Conservation (phyloP, 805 yeast genomes). For the Hanseniaspora pseudoguilliermondii region DNA sequence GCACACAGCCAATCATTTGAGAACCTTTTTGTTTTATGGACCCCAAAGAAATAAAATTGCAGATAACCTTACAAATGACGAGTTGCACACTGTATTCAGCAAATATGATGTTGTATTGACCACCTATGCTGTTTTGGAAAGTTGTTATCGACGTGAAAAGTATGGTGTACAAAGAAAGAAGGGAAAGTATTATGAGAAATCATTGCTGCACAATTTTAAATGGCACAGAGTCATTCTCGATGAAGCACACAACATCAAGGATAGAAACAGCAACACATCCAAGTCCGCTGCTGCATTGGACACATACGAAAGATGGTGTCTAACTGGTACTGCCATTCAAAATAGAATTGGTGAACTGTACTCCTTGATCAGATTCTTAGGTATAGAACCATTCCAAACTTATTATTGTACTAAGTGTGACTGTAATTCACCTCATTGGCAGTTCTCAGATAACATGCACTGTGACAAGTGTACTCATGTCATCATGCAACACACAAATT, state of each 20-base stretch:
- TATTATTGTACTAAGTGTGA: conserved; percentile 91
- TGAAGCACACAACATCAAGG: conserved; percentile 96
- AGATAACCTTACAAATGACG: conserved; percentile 45
- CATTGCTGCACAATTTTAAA: conserved; percentile 57
- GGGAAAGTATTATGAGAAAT: conserved; percentile 58
- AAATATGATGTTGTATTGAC: conserved; percentile 74
- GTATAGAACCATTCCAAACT: conserved; percentile 71
- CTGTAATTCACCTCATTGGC: conserved; percentile 75
- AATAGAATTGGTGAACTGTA: conserved; percentile 94
- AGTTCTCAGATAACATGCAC: conserved; percentile 64
- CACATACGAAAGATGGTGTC: conserved; percentile 74
- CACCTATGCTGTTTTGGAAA: conserved; percentile 84
- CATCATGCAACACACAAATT: conserved; percentile 90
- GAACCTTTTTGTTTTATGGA: conserved; percentile 72
- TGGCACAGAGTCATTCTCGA: conserved; percentile 83
- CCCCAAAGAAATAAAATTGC: conserved; percentile 33
- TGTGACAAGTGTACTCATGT: conserved; percentile 84
- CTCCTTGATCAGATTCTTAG: conserved; percentile 74
- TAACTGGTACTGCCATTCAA: conserved; percentile 93
- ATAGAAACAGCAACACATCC: conserved; percentile 85
- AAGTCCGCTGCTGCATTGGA: conserved; percentile 69
- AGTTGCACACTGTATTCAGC: conserved; percentile 29
- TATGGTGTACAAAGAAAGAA: conserved; percentile 71
- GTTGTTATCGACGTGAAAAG: conserved; percentile 67
- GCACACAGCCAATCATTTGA: conserved; percentile 62